phyloP scores from a whole-genome alignment of 2,329 filamentous ascomycete species.

The Zymoseptoria brevis region DNA sequence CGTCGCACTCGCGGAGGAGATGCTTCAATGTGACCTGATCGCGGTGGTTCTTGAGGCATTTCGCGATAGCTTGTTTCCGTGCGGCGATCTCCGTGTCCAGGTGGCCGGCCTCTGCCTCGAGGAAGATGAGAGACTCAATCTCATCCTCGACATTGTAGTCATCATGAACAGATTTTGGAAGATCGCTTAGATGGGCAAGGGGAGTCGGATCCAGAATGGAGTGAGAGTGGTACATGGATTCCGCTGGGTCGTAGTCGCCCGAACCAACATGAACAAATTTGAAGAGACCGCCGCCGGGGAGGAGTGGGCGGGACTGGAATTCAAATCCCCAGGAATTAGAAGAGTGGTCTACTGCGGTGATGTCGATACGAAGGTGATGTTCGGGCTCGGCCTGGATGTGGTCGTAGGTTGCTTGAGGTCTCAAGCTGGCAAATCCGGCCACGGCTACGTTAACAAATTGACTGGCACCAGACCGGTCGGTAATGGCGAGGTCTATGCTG shows the following conservation, averaged over 20 bases:
- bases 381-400: conserved; percentile 5
- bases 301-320: conserved; percentile 6
- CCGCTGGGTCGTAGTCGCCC: conserved; percentile 1
- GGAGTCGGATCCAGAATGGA: conserved; percentile 7
- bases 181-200: conserved; percentile 5
- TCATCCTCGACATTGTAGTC: conserved; percentile 29
- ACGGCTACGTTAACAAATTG: conserved; percentile 10
- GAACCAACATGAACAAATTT: conserved; percentile 5
- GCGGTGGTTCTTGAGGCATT: conserved; percentile 32
- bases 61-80: conserved; percentile 30
- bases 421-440: conserved; percentile 8
- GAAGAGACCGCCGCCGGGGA: conserved; percentile 1
- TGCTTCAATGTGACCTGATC: conserved; percentile 32
- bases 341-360: conserved; percentile 1
- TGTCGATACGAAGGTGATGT: conserved; percentile 3
- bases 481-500: conserved; percentile 10
- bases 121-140: conserved; percentile 32
- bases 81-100: conserved; percentile 21
- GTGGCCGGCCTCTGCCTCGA: conserved; percentile 23
- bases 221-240: conserved; percentile 4
- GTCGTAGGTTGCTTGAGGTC: conserved; percentile 5
- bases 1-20: conserved; percentile 37
- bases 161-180: conserved; percentile 11
- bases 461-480: conserved; percentile 9
- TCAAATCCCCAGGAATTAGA: neutral